Conservation (phyloP, 768 basidiomycete species). For the Auricularia auricula-judae region DNA sequence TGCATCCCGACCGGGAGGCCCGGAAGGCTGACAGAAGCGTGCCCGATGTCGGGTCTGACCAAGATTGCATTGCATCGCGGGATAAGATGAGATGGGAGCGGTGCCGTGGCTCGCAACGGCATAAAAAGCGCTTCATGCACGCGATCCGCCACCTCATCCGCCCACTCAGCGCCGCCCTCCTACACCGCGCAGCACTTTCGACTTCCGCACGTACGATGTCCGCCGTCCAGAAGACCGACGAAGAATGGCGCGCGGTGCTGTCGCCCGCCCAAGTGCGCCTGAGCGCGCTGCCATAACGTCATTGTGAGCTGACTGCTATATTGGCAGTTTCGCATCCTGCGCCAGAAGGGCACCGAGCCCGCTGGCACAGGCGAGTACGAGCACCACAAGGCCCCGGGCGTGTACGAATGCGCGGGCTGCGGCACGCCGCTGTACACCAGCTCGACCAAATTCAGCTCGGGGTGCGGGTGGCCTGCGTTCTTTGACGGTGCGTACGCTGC, state of each 20-base stretch:
- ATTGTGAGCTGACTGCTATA: neutral
- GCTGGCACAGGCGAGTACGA: slow-evolving; percentile 75
- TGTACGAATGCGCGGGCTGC: slow-evolving; percentile 74
- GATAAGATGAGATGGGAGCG: neutral
- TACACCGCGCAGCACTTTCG: neutral
- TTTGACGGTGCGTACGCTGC: slow-evolving; percentile 55
- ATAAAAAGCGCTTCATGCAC: neutral
- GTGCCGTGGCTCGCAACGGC: neutral
- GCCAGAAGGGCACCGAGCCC: slow-evolving; percentile 79
- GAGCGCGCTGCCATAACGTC: slow-evolving; percentile 36
- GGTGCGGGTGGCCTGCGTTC: slow-evolving; percentile 98
- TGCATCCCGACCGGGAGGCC: no score
- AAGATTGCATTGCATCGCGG: neutral
- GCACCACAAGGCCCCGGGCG: slow-evolving; percentile 50
- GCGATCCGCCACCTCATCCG: neutral
- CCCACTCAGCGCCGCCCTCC: neutral
- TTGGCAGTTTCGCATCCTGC: slow-evolving; percentile 68
- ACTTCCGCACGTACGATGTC: neutral
- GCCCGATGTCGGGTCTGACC: neutral
- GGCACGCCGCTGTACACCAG: slow-evolving; percentile 79
- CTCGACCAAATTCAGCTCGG: slow-evolving; percentile 82
- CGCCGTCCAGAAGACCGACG: slow-evolving; percentile 40
- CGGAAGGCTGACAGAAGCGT: no score
- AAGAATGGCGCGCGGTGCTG: slow-evolving; percentile 77
- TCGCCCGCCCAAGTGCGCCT: slow-evolving; percentile 77